Evolutionary conservation across 164 flowering plant genomes (phyloP).

Genomic region (Macadamia integrifolia): DNA sequence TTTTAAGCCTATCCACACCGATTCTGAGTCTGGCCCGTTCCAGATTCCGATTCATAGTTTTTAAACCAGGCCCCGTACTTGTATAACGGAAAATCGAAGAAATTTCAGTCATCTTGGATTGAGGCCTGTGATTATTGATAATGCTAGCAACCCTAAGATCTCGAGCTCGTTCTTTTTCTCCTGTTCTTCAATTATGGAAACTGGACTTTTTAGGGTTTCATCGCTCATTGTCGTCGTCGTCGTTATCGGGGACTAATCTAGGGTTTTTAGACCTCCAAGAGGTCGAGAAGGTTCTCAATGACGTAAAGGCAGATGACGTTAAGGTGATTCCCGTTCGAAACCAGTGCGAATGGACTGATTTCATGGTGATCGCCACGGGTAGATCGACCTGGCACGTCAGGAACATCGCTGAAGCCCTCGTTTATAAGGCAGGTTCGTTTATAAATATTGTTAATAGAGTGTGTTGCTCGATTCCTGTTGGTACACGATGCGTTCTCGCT

Average conservation of each 20-base stretch:
- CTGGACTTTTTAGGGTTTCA: conserved; percentile 19
- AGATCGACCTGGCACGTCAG: conserved; percentile 84
- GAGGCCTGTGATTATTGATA: neutral
- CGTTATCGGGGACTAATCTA: conserved; percentile 12
- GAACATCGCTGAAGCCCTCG: conserved; percentile 82
- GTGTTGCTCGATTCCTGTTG: neutral
- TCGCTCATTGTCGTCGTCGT: conserved; percentile 19
- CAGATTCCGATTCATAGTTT: no score
- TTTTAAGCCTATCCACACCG: no score
- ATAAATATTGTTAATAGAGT: neutral
- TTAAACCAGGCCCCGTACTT: no score
- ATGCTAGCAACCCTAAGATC: conserved; percentile 18
- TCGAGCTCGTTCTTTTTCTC: conserved; percentile 4
- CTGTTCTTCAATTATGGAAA: conserved; percentile 30
- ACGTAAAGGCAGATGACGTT: conserved; percentile 76
- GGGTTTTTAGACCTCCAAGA: conserved; percentile 53
- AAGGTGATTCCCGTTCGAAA: conserved; percentile 50
- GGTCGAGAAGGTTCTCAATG: conserved; percentile 65
- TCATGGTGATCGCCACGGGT: conserved; percentile 84
- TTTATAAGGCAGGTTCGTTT: conserved; percentile 55
- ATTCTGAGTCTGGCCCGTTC: no score
- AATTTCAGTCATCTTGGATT: no score
- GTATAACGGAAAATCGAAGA: no score
- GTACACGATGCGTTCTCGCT: neutral
- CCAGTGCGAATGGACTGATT: conserved; percentile 64